Evolutionary conservation across 139 green algal genomes (phyloP).

Genomic region (Micromonas commoda): DNA sequence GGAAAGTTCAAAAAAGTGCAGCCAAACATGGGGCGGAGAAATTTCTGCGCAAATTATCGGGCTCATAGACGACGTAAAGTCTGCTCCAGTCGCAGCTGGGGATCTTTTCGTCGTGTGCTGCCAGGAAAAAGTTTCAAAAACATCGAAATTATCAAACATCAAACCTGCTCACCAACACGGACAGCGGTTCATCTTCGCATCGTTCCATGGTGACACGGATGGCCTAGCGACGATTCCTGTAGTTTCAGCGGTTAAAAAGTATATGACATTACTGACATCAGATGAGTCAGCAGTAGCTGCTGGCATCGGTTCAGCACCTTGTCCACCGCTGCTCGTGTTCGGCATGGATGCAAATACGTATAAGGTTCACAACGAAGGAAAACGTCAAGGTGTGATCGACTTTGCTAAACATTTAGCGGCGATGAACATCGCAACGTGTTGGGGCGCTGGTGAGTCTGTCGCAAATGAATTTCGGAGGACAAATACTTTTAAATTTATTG

Average conservation of each 20-base stretch:
- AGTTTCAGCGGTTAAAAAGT: constrained; percentile 5
- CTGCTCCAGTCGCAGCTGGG: background rate
- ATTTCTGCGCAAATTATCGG: background rate
- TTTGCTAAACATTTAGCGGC: background rate
- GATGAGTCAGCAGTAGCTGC: background rate
- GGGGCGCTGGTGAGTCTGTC: too few relatives aligned
- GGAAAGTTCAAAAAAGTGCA: too few relatives aligned
- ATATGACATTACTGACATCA: background rate
- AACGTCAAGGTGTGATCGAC: constrained; percentile 11
- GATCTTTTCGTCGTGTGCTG: constrained; percentile 15
- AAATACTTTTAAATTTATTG: too few relatives aligned
- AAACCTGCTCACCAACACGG: too few relatives aligned
- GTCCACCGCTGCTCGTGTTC: background rate
- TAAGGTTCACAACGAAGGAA: background rate
- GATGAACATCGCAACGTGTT: background rate
- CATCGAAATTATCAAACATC: too few relatives aligned
- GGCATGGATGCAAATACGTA: constrained; percentile 27
- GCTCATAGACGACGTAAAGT: background rate
- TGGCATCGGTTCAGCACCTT: background rate
- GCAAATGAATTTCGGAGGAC: too few relatives aligned
- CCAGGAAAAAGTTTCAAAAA: background rate
- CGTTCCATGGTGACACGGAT: constrained; percentile 33
- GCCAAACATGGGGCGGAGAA: background rate
- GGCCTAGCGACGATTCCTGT: constrained; percentile 18
- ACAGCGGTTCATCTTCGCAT: constrained; percentile 12